phyloP scores from a whole-genome alignment of 805 yeast species.

The Debaryomyces prosopidis region DNA sequence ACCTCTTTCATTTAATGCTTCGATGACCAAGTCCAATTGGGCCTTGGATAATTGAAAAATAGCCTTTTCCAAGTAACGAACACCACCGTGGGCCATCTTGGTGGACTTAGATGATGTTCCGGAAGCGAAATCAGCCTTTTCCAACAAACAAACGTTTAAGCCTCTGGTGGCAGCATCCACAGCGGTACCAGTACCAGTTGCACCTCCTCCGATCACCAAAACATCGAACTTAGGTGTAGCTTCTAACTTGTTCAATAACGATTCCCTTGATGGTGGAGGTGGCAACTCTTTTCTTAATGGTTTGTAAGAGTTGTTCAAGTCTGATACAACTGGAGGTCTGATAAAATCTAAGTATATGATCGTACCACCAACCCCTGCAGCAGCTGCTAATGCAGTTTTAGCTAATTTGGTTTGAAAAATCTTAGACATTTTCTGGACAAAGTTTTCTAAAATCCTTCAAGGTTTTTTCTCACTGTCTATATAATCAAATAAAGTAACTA shows the following conservation, averaged over 20 bases:
- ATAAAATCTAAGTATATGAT: slow-evolving; percentile 43
- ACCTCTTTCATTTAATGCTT: slow-evolving; percentile 84
- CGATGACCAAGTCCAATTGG: slow-evolving; percentile 85
- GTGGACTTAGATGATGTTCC: slow-evolving; percentile 95
- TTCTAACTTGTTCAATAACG: slow-evolving; percentile 49
- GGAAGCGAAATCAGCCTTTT: slow-evolving; percentile 84
- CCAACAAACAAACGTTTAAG: slow-evolving; percentile 81
- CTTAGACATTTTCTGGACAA: slow-evolving; percentile 13
- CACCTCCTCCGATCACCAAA: slow-evolving; percentile 94
- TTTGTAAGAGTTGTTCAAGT: slow-evolving; percentile 27
- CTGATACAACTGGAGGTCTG: slow-evolving; percentile 30
- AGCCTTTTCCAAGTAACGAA: slow-evolving; percentile 91
- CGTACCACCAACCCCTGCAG: slow-evolving; percentile 36
- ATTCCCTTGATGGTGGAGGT: slow-evolving; percentile 58
- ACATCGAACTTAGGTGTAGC: slow-evolving; percentile 63
- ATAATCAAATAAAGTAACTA: not conserved
- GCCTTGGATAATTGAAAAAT: slow-evolving; percentile 88
- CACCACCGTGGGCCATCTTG: slow-evolving; percentile 98
- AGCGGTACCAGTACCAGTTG: slow-evolving; percentile 92
- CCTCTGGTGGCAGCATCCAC: slow-evolving; percentile 91
- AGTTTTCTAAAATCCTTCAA: not conserved
- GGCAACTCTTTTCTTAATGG: slow-evolving; percentile 48
- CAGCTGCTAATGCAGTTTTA: slow-evolving; percentile 30
- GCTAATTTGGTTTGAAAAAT: slow-evolving; percentile 25
- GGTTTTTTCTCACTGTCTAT: no score